Conservation (phyloP, 75 land plant species). For the Pinus taeda region DNA sequence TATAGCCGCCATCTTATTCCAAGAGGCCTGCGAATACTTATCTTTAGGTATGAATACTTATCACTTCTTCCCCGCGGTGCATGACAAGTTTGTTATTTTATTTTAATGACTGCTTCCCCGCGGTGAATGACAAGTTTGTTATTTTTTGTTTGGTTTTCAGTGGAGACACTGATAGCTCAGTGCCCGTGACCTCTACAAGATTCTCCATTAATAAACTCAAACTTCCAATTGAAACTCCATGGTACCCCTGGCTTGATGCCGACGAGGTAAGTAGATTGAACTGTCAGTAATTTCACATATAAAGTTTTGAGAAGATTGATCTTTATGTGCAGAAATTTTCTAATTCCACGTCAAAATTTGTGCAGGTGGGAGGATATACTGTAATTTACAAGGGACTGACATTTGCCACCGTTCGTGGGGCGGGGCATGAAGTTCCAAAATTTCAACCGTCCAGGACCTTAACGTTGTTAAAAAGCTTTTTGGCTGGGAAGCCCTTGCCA, state of each 20-base stretch:
- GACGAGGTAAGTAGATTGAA: neutral
- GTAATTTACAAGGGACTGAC: conserved; percentile 44
- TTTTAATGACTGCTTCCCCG: conserved; percentile 41
- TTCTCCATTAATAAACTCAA: conserved; percentile 20
- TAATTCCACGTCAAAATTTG: neutral
- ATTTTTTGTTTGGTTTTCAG: conserved; percentile 18
- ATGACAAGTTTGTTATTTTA: too few relatives aligned
- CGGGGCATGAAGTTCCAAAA: conserved; percentile 65
- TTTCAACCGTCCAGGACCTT: conserved; percentile 6
- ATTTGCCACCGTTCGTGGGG: conserved; percentile 61
- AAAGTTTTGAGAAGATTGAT: conserved; percentile 5
- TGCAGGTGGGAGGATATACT: conserved; percentile 52
- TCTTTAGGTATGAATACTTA: conserved; percentile 11
- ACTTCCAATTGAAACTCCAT: conserved; percentile 23
- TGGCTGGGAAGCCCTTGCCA: too few relatives aligned
- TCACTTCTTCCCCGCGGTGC: conserved; percentile 40
- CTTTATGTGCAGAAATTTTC: conserved; percentile 18
- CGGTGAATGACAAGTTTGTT: conserved; percentile 7
- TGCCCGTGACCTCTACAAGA: conserved; percentile 40
- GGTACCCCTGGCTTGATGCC: conserved; percentile 31
- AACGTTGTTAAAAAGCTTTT: neutral
- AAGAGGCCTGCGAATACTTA: conserved; percentile 59
- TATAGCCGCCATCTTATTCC: conserved; percentile 63
- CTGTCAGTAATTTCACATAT: neutral
- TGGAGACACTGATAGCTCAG: conserved; percentile 49